Conservation (phyloP, 1,284 basidiomycete genomes). For the Apiotrichum brassicae region DNA sequence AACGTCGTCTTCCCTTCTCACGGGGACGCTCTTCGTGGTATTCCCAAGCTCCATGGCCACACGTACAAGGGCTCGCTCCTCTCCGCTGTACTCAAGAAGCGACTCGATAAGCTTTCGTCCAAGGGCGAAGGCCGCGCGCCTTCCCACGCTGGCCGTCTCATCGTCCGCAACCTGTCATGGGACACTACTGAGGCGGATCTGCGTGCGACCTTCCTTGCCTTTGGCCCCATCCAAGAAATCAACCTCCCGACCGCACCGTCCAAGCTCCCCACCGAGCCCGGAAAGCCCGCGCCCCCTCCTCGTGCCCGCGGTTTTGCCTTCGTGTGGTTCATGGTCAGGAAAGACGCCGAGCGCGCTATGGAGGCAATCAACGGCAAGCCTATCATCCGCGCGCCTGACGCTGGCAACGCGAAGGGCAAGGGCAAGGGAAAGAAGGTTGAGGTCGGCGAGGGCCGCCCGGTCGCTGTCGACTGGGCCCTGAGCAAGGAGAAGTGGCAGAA, state of each 20-base stretch:
- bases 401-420: slow-evolving; percentile 38
- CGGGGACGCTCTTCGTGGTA: slow-evolving; percentile 63
- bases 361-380: slow-evolving; percentile 74
- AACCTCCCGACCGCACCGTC: slow-evolving; percentile 60
- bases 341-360: slow-evolving; percentile 79
- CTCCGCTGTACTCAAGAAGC: slow-evolving; percentile 85
- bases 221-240: slow-evolving; percentile 80
- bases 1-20: slow-evolving; percentile 71
- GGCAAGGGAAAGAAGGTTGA: slow-evolving; percentile 43
- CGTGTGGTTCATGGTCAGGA: slow-evolving; percentile 83
- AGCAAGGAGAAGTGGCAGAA: slow-evolving; percentile 90
- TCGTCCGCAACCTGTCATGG: slow-evolving; percentile 86
- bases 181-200: slow-evolving; percentile 76
- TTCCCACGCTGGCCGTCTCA: slow-evolving; percentile 66
- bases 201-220: slow-evolving; percentile 77
- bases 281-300: slow-evolving; percentile 40
- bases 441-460: slow-evolving; percentile 56
- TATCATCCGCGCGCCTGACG: slow-evolving; percentile 49
- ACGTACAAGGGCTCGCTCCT: slow-evolving; percentile 85
- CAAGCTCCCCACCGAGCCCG: slow-evolving; percentile 47
- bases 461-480: slow-evolving; percentile 95
- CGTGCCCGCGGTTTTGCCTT: slow-evolving; percentile 86
- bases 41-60: slow-evolving; percentile 82
- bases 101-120: slow-evolving; percentile 58
- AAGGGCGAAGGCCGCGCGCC: slow-evolving; percentile 47